Conservation (phyloP, 805 yeast genomes). For the Pichia rugopelliculosa region DNA sequence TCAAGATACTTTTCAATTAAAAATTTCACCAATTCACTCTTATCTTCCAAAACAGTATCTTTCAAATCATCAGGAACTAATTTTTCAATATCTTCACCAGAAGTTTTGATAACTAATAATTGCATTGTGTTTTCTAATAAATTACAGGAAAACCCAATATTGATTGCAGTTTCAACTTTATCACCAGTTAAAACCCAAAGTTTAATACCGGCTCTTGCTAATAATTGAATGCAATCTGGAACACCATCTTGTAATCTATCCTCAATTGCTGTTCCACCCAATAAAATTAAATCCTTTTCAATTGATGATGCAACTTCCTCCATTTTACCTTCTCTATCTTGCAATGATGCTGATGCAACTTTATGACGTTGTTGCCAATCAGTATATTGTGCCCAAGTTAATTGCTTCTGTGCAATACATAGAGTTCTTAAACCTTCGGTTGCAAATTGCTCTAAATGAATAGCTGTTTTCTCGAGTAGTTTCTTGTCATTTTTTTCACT, state of each 20-base stretch:
- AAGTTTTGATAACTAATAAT: constrained; percentile 53
- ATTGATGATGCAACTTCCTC: constrained; percentile 69
- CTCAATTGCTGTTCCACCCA: constrained; percentile 86
- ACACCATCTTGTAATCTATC: constrained; percentile 83
- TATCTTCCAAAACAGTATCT: constrained; percentile 14
- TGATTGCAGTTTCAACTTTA: constrained; percentile 83
- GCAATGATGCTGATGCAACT: constrained; percentile 56
- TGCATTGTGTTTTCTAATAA: constrained; percentile 71
- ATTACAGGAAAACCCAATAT: constrained; percentile 82
- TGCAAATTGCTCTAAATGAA: constrained; percentile 70
- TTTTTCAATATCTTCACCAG: constrained; percentile 46
- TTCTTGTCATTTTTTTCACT: constrained; percentile 36
- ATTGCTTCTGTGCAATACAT: constrained; percentile 67
- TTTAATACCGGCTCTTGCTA: constrained; percentile 73
- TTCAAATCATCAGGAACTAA: constrained; percentile 30
- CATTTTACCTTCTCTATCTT: constrained; percentile 58
- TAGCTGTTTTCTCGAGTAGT: constrained; percentile 53
- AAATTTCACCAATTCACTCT: constrained; percentile 33
- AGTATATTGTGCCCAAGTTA: constrained; percentile 53
- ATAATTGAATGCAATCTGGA: constrained; percentile 65
- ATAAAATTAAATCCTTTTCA: constrained; percentile 54
- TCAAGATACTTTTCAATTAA: constrained; percentile 46
- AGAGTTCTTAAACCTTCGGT: constrained; percentile 78
- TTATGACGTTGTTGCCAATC: constrained; percentile 59
- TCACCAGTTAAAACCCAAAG: constrained; percentile 86